phyloP scores from a whole-genome alignment of 495 filamentous ascomycete genomes.

The Aspergillus heteromorphus region DNA sequence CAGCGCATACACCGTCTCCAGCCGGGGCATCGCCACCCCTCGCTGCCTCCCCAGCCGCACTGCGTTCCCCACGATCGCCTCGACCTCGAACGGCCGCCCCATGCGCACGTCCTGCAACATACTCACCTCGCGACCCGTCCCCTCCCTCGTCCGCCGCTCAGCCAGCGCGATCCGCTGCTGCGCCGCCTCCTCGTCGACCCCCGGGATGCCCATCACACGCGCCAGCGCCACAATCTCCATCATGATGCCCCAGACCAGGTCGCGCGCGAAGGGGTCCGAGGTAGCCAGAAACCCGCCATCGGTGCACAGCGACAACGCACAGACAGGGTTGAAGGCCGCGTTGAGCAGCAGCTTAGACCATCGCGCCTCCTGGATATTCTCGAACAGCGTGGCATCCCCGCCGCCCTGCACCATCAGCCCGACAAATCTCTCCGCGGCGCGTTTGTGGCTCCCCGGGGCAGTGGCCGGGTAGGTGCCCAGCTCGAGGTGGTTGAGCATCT shows the following conservation, averaged over 20 bases:
- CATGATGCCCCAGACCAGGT: constrained; percentile 40
- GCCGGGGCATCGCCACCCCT: constrained; percentile 35
- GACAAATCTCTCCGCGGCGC: constrained; percentile 28
- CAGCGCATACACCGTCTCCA: constrained; percentile 27
- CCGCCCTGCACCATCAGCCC: constrained; percentile 32
- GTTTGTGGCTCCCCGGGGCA: constrained; percentile 17
- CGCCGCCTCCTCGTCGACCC: constrained; percentile 32
- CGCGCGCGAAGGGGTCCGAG: constrained; percentile 23
- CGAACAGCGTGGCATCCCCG: constrained; percentile 30
- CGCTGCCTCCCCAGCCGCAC: constrained; percentile 37
- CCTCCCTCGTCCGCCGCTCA: constrained; percentile 20
- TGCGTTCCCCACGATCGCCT: constrained; percentile 49
- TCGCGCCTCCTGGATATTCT: constrained; percentile 46
- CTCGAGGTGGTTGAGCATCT: constrained; percentile 33
- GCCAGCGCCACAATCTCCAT: constrained; percentile 45
- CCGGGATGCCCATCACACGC: constrained; percentile 33
- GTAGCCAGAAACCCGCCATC: constrained; percentile 40
- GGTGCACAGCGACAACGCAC: constrained; percentile 39
- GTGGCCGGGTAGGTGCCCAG: constrained; percentile 44
- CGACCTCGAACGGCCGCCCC: constrained; percentile 41
- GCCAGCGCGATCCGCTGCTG: constrained; percentile 33
- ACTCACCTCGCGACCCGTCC: constrained; percentile 34
- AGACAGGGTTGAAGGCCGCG: constrained; percentile 48
- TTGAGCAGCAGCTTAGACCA: constrained; percentile 51
- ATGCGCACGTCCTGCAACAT: constrained; percentile 44